Evolutionary conservation across 257 asterid genomes (phyloP).

Genomic region (Craterostigma plantagineum): DNA sequence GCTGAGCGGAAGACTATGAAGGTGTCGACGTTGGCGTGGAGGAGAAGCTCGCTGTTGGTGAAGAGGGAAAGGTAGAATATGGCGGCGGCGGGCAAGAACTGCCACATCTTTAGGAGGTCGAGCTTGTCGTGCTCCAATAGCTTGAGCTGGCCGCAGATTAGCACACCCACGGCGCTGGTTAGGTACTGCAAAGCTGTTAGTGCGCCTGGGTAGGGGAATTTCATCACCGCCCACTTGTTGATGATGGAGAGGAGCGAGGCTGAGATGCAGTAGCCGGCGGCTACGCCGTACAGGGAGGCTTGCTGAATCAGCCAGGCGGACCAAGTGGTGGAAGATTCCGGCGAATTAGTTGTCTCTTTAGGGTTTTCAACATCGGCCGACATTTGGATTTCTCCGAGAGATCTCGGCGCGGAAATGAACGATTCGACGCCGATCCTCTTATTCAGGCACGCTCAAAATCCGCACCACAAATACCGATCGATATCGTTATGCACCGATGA

Average conservation of each 20-base stretch:
- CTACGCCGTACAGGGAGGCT: conserved; percentile 68
- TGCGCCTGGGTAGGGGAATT: conserved; percentile 90
- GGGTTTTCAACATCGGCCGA: conserved; percentile 65
- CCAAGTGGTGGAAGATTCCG: conserved; percentile 29
- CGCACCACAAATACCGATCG: too few relatives aligned
- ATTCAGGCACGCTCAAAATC: too few relatives aligned
- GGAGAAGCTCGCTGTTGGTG: conserved; percentile 89
- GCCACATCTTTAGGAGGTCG: conserved; percentile 71
- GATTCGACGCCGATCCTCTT: too few relatives aligned
- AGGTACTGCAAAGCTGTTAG: conserved; percentile 84
- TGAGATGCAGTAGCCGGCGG: conserved; percentile 85
- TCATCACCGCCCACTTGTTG: conserved; percentile 96
- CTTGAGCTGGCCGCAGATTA: conserved; percentile 56
- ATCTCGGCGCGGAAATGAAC: too few relatives aligned
- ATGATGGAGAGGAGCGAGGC: conserved; percentile 80
- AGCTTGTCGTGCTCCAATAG: conserved; percentile 67
- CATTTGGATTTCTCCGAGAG: too few relatives aligned
- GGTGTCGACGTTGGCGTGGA: conserved; percentile 88
- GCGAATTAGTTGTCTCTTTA: conserved; percentile 16
- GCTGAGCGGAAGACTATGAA: conserved; percentile 88
- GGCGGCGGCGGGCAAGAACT: conserved; percentile 79
- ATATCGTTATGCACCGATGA: too few relatives aligned
- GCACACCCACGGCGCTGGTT: conserved; percentile 69
- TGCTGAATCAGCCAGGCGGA: conserved; percentile 34
- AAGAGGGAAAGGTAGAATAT: conserved; percentile 75